These are phyloP conservation scores for Arthromyces matolae DNA, from an alignment of 768 basidiomycete species.

Conservation along the genomic window DNA sequence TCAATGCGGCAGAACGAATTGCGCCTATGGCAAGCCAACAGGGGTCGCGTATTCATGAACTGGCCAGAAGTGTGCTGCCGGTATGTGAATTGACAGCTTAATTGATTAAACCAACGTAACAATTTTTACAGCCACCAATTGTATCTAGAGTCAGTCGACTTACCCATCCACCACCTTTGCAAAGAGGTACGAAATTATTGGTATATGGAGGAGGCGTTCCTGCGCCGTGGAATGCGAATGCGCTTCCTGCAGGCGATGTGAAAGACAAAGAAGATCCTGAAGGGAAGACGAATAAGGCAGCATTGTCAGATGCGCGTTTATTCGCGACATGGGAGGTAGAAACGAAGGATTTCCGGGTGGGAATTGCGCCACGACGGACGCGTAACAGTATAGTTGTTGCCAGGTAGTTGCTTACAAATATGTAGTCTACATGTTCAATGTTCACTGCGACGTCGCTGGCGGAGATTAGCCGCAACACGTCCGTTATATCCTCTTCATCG, in stretches of 20 bases:
- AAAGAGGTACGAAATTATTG: constrained; percentile 45
- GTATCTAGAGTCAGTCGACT: constrained; percentile 59
- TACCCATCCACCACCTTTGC: constrained; percentile 60
- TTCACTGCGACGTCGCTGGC: constrained; percentile 35
- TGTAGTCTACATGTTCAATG: neutral
- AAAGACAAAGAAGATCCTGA: constrained; percentile 18
- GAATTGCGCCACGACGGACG: constrained; percentile 29
- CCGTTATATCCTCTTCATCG: constrained; percentile 67
- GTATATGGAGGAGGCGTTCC: constrained; percentile 46
- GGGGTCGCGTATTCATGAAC: constrained; percentile 58
- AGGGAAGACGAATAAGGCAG: constrained; percentile 28
- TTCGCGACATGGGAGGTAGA: constrained; percentile 60
- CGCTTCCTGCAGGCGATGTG: constrained; percentile 27
- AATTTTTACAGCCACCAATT: constrained; percentile 43
- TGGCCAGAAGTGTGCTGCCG: constrained; percentile 64
- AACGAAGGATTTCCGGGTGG: constrained; percentile 42
- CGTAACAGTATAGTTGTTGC: constrained; percentile 12
- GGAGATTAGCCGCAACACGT: constrained; percentile 71
- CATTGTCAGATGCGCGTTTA: constrained; percentile 49
- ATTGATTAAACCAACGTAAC: neutral
- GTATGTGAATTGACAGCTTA: constrained; percentile 39
- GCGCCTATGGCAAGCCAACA: constrained; percentile 65
- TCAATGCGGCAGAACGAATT: constrained; percentile 46
- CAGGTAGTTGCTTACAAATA: constrained; percentile 6
- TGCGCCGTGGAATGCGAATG: constrained; percentile 51